phyloP scores from a whole-genome alignment of 139 green algal species.

The Micractinium sp. region DNA sequence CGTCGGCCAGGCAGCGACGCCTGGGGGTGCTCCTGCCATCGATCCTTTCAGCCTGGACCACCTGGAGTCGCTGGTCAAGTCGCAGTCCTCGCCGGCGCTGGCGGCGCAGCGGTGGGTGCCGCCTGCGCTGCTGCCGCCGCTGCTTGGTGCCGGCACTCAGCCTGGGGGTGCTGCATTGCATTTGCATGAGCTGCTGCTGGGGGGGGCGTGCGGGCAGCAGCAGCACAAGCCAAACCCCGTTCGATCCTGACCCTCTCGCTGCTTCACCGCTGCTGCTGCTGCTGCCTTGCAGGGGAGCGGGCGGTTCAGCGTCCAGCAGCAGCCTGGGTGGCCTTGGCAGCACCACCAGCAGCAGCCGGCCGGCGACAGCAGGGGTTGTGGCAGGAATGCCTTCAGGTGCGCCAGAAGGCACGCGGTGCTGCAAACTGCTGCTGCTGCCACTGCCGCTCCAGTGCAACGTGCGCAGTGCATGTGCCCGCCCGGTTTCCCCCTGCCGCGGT shows the following conservation, averaged over 20 bases:
- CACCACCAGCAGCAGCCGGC: background rate
- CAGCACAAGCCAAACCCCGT: too few relatives aligned
- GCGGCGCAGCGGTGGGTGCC: conserved; percentile 9
- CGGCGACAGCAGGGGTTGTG: background rate
- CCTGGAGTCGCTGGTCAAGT: conserved; percentile 10
- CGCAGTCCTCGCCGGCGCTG: conserved; percentile 1
- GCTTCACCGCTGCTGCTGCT: too few relatives aligned
- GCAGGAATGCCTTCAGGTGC: background rate
- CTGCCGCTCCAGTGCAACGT: background rate
- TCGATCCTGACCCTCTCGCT: too few relatives aligned
- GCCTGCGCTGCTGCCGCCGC: background rate
- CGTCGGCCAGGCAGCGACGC: background rate
- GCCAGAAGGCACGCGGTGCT: background rate
- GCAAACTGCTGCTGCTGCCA: background rate
- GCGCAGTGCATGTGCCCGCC: background rate
- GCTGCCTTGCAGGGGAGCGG: background rate
- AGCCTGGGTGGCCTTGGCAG: conserved; percentile 1
- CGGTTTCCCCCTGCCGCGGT: background rate
- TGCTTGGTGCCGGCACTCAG: background rate
- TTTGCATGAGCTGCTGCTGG: background rate
- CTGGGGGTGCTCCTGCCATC: too few relatives aligned
- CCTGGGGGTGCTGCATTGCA: background rate
- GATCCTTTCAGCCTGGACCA: background rate
- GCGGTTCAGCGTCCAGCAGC: background rate
- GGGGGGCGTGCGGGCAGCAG: too few relatives aligned